These are phyloP conservation scores for Sphaerobolus stellatus DNA, from an alignment of 1,284 basidiomycete genomes.

Conservation along the genomic window DNA sequence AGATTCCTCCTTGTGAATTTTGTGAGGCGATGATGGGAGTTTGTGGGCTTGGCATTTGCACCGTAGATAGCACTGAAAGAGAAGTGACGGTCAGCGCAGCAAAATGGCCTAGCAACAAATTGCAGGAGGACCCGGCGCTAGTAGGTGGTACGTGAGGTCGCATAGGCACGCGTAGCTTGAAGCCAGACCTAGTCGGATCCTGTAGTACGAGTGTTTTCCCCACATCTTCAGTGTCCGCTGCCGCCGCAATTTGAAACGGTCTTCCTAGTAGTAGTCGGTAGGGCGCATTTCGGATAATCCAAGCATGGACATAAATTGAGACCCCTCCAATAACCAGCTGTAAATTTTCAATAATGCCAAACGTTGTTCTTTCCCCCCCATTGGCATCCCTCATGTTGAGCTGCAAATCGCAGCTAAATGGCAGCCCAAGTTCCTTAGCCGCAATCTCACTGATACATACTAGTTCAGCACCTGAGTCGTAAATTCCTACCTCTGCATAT, in stretches of 20 bases:
- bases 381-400: neutral
- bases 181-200: neutral
- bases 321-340: constrained; percentile 16
- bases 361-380: neutral
- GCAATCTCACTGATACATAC: neutral
- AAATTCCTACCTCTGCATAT: neutral
- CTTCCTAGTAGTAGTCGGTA: constrained; percentile 17
- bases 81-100: neutral
- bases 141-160: neutral
- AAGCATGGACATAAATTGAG: constrained; percentile 21
- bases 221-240: neutral
- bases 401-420: neutral
- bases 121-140: neutral
- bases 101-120: neutral
- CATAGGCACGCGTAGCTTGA: neutral
- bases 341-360: constrained; percentile 12
- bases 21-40: too few relatives aligned
- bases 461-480: neutral
- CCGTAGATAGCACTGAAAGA: neutral
- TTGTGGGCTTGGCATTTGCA: neutral
- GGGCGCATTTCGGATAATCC: constrained; percentile 18
- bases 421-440: neutral
- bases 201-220: neutral
- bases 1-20: neutral
- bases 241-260: constrained; percentile 17